Base-by-base conservation (phyloP, 805 yeast genomes). In the Komagataella pastoris region DNA sequence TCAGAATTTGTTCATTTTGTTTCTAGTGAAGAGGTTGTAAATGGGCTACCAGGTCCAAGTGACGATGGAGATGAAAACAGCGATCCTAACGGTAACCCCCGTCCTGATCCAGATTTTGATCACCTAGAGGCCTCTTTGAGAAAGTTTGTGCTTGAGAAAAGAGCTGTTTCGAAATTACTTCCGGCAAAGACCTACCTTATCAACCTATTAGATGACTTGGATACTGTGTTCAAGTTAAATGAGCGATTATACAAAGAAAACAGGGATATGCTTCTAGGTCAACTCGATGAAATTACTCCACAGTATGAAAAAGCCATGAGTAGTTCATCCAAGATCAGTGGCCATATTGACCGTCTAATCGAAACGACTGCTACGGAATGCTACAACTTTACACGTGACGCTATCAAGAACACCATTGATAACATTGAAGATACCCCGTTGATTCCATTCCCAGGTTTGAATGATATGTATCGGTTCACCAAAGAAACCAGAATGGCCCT, bases 1-100 rank as follows among this genome's bases (percentile, higher is more conserved):
- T 69, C 75, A n/a, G 95, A 90, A 47, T 89, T 93, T 68, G 95
- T 93, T 6, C 99, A 95, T 65, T 93, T 93, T 67, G 87, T 93
- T 5, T 81, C 91, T 24, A 80, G 91, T 0, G 70, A 74, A 18
- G 74, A 76, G 2, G 73, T 75, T 6, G 66, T 74, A 18, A 65
- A 64, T 8, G 58, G 58, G 2, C 46, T 63, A 1, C 73, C 74
- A 1, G 72, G 62, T 30, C 71, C 62, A 18, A 69, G 62, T 3
- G 71, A 56, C 49, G 72, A 60, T 19, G 74, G 59, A 51, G 71
- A 60, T 46, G 77, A 64, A 49, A 69, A 59, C 17, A 71, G 65
- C 52, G 70, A 65, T 50, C 62, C 57, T 47, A 62, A 60, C 17
- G 64, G 60, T 30, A 59, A 64, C 21, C 64, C 70, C 49, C 64